A percentile compares a stretch with the other conserved stretches of the same genome.
phyloP scores from a whole-genome alignment of 345 rosid species.

The Passiflora organensis region DNA sequence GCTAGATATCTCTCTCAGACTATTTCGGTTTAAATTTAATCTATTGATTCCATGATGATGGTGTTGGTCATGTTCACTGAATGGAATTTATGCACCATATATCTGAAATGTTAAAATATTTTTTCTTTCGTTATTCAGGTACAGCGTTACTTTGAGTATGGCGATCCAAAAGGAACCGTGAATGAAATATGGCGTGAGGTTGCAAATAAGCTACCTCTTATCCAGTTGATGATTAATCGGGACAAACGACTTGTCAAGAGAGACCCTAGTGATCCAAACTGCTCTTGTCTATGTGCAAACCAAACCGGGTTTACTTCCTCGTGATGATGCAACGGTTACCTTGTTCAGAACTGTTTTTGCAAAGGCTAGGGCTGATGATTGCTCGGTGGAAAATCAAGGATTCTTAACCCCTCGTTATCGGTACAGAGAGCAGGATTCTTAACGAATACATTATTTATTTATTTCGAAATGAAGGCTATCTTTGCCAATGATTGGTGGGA shows the following conservation, averaged over 20 bases:
- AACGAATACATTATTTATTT: background rate
- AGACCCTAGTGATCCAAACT: slow-evolving; percentile 49
- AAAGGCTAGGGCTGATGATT: background rate
- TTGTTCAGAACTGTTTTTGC: background rate
- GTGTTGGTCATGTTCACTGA: too few relatives aligned
- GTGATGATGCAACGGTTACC: slow-evolving; percentile 20
- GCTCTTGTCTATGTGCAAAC: slow-evolving; percentile 77
- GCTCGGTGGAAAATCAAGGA: too few relatives aligned
- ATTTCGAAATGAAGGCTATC: background rate
- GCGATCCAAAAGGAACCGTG: slow-evolving; percentile 69
- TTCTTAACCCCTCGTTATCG: background rate
- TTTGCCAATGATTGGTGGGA: background rate
- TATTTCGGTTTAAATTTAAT: too few relatives aligned
- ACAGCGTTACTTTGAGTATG: slow-evolving; percentile 54
- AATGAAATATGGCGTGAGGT: slow-evolving; percentile 88
- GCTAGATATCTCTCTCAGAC: too few relatives aligned
- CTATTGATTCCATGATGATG: too few relatives aligned
- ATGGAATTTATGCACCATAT: too few relatives aligned
- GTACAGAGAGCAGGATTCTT: background rate
- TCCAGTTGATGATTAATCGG: slow-evolving; percentile 76
- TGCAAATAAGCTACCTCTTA: slow-evolving; percentile 73
- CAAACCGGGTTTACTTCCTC: slow-evolving; percentile 45
- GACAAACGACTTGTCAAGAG: slow-evolving; percentile 68
- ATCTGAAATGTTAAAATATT: too few relatives aligned
- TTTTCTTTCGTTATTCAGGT: slow-evolving; percentile 53